These are phyloP conservation scores for Corylus avellana DNA, from an alignment of 306 rosid genomes.

Conservation along the genomic window DNA sequence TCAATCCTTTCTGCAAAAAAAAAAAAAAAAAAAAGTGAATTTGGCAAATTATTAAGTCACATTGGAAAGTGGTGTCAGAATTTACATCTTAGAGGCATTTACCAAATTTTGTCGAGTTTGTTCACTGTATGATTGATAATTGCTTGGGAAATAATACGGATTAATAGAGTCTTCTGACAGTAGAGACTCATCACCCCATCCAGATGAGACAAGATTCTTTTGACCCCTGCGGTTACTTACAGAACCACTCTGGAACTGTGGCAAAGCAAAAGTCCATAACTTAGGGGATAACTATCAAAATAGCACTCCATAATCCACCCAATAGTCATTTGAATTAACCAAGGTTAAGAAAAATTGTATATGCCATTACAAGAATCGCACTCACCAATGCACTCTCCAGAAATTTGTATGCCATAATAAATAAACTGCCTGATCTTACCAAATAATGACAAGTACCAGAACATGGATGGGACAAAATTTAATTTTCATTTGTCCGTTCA, in stretches of 20 bases:
- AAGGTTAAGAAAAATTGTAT: neutral
- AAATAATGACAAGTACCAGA: neutral
- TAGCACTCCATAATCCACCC: neutral
- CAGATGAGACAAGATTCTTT: constrained; percentile 86
- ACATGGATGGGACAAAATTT: neutral
- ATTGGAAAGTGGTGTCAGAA: constrained; percentile 3
- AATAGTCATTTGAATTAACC: neutral
- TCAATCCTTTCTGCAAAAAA: constrained; percentile 63
- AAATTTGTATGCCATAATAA: neutral
- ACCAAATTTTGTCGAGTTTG: constrained; percentile 81
- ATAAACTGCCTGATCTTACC: neutral
- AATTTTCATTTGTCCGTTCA: neutral
- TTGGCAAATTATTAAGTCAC: constrained; percentile 28
- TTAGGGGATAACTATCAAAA: constrained; percentile 4
- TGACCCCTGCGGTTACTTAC: constrained; percentile 76
- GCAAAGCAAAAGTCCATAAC: constrained; percentile 34
- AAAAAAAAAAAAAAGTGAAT: constrained; percentile 3
- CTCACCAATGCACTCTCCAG: neutral
- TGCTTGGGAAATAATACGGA: constrained; percentile 61
- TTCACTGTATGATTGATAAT: constrained; percentile 69
- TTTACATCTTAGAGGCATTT: constrained; percentile 33
- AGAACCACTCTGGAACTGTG: constrained; percentile 57
- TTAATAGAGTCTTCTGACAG: constrained; percentile 71
- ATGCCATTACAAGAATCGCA: neutral
- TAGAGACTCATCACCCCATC: constrained; percentile 88